phyloP scores from a whole-genome alignment of 176 grass and related monocot species.

The Zoysia japonica region DNA sequence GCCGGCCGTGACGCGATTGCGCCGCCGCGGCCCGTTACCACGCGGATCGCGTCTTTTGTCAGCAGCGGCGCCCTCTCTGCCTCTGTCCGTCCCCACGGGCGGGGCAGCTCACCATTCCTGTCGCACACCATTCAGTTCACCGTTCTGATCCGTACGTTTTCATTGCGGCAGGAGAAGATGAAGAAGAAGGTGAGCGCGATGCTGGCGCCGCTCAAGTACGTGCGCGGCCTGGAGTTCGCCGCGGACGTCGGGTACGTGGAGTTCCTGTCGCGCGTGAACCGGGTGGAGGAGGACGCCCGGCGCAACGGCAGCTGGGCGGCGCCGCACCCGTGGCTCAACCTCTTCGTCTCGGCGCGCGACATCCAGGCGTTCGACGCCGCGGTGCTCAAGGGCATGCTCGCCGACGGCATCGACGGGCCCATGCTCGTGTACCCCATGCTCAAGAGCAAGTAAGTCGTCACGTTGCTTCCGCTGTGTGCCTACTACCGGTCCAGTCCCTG shows the following conservation, averaged over 20 bases:
- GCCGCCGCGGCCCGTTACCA: constrained; percentile 40
- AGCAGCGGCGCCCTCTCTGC: too few species aligned
- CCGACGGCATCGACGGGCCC: constrained; percentile 77
- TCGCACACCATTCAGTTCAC: too few species aligned
- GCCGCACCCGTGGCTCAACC: constrained; percentile 97
- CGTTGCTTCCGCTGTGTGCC: too few species aligned
- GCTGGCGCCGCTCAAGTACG: constrained; percentile 60
- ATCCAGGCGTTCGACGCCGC: constrained; percentile 60
- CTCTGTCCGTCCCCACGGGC: background rate
- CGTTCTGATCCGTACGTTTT: background rate
- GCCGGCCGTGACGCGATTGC: constrained; percentile 37
- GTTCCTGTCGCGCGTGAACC: constrained; percentile 82
- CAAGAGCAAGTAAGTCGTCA: constrained; percentile 66
- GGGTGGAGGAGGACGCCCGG: constrained; percentile 73
- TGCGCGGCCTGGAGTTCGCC: constrained; percentile 74
- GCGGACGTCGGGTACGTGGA: constrained; percentile 74
- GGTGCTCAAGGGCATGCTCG: constrained; percentile 67
- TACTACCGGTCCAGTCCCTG: too few species aligned
- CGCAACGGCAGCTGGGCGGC: constrained; percentile 78
- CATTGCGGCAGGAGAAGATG: background rate
- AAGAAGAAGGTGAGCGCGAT: constrained; percentile 24
- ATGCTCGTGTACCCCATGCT: constrained; percentile 95
- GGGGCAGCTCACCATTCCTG: too few species aligned
- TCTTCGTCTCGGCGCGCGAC: constrained; percentile 69
- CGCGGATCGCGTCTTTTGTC: constrained; percentile 40